A percentile compares a stretch with the other conserved stretches of the same genome.
These are phyloP conservation scores for Ceratobasidium sp. DNA, from an alignment of 1,284 basidiomycete genomes.

Conservation along the genomic window DNA sequence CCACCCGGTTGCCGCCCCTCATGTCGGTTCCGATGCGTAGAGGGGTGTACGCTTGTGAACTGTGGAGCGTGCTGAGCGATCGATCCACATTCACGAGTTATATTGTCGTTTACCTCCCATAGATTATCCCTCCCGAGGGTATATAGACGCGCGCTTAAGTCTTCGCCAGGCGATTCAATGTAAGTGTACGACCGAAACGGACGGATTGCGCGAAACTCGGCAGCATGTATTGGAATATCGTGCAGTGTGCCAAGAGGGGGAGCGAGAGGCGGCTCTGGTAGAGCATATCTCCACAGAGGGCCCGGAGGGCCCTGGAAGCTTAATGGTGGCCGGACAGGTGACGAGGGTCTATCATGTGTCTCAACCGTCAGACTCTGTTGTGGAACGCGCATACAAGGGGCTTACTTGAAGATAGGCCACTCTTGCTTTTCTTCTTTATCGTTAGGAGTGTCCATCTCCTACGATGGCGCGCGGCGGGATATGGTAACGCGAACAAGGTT, in stretches of 20 bases:
- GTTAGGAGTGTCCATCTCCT: slow-evolving; percentile 17
- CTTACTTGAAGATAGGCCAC: background rate
- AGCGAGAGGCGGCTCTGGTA: background rate
- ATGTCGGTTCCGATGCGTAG: slow-evolving; percentile 11
- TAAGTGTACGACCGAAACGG: slow-evolving; percentile 17
- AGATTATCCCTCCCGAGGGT: slow-evolving; percentile 23
- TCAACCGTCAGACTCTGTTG: slow-evolving; percentile 13
- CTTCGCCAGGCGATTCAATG: slow-evolving; percentile 17
- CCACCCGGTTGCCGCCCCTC: slow-evolving; percentile 2
- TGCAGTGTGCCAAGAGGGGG: background rate
- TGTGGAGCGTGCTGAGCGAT: slow-evolving; percentile 22
- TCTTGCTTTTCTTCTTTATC: slow-evolving; percentile 21
- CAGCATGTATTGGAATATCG: background rate
- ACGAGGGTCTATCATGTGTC: slow-evolving; percentile 24
- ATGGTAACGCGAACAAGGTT: background rate
- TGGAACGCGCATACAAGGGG: background rate
- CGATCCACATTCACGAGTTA: slow-evolving; percentile 1
- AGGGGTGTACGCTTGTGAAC: slow-evolving; percentile 4
- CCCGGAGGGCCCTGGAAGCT: background rate
- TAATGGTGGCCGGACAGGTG: background rate
- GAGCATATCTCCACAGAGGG: background rate
- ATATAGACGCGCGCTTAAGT: slow-evolving; percentile 14
- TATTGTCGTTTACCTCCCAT: slow-evolving; percentile 17
- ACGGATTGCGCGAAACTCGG: slow-evolving; percentile 7
- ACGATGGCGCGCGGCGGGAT: background rate